Evolutionary conservation across 257 asterid species (phyloP), one percentile per base, ranked within the genome.

Genomic region (Scutellaria baicalensis): DNA sequence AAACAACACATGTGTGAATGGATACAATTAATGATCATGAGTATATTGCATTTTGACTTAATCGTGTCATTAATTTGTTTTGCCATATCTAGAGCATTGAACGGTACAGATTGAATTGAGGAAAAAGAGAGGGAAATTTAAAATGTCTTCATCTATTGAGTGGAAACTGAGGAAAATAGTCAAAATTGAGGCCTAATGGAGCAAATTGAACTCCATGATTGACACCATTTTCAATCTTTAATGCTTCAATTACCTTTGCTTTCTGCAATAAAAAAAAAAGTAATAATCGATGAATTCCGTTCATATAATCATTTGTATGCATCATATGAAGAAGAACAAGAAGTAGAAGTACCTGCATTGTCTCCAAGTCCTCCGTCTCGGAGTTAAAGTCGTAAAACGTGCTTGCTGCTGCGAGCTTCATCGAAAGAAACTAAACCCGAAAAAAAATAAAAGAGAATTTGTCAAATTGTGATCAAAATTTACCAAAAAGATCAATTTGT

Each of bases 381-480:
- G 89, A 76, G 68, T 81, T 86, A 88, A 88, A 85, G 76, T 84
- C 86, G 20, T 86, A 58, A 55, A 78, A 76, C 36, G 79, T 52
- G 84, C 95, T 91, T 71, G 95, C 97, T 9, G 95, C 93, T 2
- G 95, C 78, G 43, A 91, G 95, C 78, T 83, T 91, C 97, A 89
- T 84, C 4, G 97, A 91, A 59, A 91, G 91, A 76, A 89, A 89
- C 97, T 91, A 90, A 47, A 77, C 51, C 12, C 16, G 17, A 54
- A 64, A 27, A 23, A 44, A 80, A n/a, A 64, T 3, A 42, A 18
- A 45, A 21, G 14, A 51, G 54, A 60, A 60, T 72, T 44, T 52
- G 31, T 63, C 45, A 42, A 39, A 11, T 43, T 48, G 6, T 49
- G 10, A 27, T 27, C 33, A 27, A 27, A 2, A 27, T 27, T 27